Base-by-base conservation (phyloP, 2,329 filamentous ascomycete species). In the Rutstroemia sydowiana region DNA sequence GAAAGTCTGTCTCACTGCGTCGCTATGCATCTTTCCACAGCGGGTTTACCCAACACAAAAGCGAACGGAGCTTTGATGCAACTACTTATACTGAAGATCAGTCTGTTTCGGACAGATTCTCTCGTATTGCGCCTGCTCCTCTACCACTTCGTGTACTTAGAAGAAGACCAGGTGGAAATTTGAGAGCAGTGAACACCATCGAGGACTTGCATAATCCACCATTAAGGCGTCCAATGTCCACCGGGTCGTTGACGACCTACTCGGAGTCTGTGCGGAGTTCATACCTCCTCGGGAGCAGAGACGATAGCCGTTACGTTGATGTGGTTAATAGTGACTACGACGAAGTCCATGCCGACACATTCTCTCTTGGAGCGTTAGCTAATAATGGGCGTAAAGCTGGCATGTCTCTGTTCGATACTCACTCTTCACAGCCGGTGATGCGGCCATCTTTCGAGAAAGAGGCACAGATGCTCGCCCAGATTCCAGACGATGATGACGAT, bases 391-490 rank as follows among this genome's bases (percentile, higher is more conserved):
- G 70, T 1, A 75, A 76, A 55, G 68, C 66, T 7, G 66, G 70
- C 13, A 57, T 78, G 26, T 83, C 81, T 0, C 64, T 83, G 2
- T 79, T 82, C 56, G 83, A 78, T 60, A 81, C 79, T 0, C 75
- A 79, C 56, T 82, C 79, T 4, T 82, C 80, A 2, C 80, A 81
- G 57, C 80, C 80, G 0, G 69, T 74, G 2, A 81, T 83, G 78
- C 76, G 80, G 3, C 78, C 81, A 1, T 96, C 91, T 0, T 96
- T 97, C 60, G 89, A 97, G 67, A 85, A 79, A 2, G 90, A 95
- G 62, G 88, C 95, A 1, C 84, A 91, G 54, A 88, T 88, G 61
- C 79, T 98, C 49, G 88, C 91, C 2, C 84, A 87, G 51, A 88
- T 97, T 23, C 89, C 92, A 0, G 91, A 96, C 63, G 88, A 95